These are phyloP conservation scores for Alternaria gansuensis DNA, from an alignment of 2,329 filamentous ascomycete genomes.

Conservation along the genomic window DNA sequence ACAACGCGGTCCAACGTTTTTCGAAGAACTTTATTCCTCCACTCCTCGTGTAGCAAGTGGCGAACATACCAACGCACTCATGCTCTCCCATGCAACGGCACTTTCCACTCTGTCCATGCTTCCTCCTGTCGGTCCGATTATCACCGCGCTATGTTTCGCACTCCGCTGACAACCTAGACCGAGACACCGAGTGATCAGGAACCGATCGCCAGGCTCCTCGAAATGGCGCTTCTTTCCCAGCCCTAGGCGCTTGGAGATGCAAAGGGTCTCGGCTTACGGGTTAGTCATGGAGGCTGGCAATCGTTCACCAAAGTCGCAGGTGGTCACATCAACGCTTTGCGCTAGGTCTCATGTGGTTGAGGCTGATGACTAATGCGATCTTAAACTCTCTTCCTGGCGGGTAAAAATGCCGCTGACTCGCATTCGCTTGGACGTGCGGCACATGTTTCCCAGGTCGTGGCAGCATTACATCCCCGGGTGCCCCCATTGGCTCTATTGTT, in stretches of 20 bases:
- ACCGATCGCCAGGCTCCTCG: conserved; percentile 12
- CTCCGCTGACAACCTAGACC: conserved; percentile 12
- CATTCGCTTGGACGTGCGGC: conserved; percentile 5
- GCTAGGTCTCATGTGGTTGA: background rate
- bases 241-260: background rate
- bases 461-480: conserved; percentile 7
- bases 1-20: conserved; percentile 4
- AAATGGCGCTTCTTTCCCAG: conserved; percentile 11
- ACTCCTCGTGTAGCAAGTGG: conserved; percentile 15
- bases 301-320: conserved; percentile 1
- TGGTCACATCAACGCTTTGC: background rate
- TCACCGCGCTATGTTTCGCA: conserved; percentile 21
- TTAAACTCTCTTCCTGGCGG: background rate
- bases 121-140: conserved; percentile 18
- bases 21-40: conserved; percentile 12
- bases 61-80: conserved; percentile 17
- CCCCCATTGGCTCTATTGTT: conserved; percentile 2
- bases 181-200: conserved; percentile 13
- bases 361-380: background rate
- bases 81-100: conserved; percentile 17
- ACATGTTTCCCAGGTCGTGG: conserved; percentile 4
- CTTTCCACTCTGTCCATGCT: conserved; percentile 15
- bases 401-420: background rate
- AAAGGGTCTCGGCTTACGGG: conserved; percentile 8
- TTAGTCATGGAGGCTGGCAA: conserved; percentile 2